Evolutionary conservation across 208 protist species (phyloP), one percentile per base, ranked within the genome.

Genomic region (Wallacemonas sp.): DNA sequence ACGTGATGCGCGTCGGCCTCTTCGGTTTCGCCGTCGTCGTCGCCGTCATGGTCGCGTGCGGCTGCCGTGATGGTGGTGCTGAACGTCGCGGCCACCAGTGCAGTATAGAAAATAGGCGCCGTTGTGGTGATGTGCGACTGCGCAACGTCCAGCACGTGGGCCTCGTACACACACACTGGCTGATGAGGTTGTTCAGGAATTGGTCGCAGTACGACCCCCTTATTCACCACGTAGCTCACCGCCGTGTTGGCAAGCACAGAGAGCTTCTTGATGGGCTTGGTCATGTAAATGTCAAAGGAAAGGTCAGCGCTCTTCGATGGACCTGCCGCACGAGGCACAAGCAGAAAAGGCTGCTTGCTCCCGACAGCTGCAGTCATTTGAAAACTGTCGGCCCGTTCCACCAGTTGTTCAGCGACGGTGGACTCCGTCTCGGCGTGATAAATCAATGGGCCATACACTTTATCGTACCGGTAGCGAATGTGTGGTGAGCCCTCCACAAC

Each of bases 401-500:
- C 61, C 12, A 45, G 27, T 12, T 74, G 63, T 15, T 75, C 69
- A 13, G 82, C 76, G n/a, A 72, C 79, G 44, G 76, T 63, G 19
- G 71, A 67, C 48, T 85, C 74, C 36, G 76, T 46, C 2, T 83
- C 70, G 0, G 87, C 68, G 53, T 89, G 66, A 68, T 85, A 89
- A 22, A 92, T 71, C 17, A 89, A 67, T 12, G 86, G 86, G 15
- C 82, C 86, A 27, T 55, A 54, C 8, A 53, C 27, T 27, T 58
- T 66, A 6, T 76, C 68, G 29, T 76, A 67, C 30, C 38, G 57
- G 63, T 73, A 92, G 1, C 66, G 71, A 21, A 92, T 87, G n/a
- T 53, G 30, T 13, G 82, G 86, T n/a, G 66, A 66, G 50, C 86
- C 82, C 15, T 78, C 67, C 26, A 92, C 78, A 19, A 92, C 66